Evolutionary conservation across 1,284 basidiomycete genomes (phyloP).

Genomic region (Microbotryum lychnidis-dioicae): DNA sequence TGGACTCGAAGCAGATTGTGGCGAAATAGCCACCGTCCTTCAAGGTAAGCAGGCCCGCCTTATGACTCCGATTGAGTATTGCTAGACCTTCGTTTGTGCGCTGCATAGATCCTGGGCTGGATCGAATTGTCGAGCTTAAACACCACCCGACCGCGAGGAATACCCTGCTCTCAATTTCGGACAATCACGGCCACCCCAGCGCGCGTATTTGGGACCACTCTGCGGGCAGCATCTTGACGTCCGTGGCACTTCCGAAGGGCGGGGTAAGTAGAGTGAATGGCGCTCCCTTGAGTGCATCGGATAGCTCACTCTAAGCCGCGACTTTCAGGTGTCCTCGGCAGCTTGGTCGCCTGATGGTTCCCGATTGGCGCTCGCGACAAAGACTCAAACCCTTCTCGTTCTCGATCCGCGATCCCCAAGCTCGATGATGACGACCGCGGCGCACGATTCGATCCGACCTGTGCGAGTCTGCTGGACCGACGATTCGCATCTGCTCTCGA

Average conservation of each 20-base stretch:
- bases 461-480: conserved; percentile 45
- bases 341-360: conserved; percentile 40
- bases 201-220: conserved; percentile 40
- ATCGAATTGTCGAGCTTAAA: conserved; percentile 41
- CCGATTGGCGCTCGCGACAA: conserved; percentile 43
- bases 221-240: background rate
- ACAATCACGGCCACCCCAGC: conserved; percentile 39
- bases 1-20: conserved; percentile 19
- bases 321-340: conserved; percentile 37
- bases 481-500: conserved; percentile 38
- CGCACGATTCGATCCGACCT: conserved; percentile 42
- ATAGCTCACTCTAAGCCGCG: background rate
- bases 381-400: conserved; percentile 41
- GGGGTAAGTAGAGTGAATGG: background rate
- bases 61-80: conserved; percentile 4
- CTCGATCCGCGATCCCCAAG: conserved; percentile 40
- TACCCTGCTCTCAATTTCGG: conserved; percentile 40
- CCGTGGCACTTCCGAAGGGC: background rate
- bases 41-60: conserved; percentile 4
- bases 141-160: conserved; percentile 43
- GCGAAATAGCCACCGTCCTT: conserved; percentile 1
- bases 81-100: conserved; percentile 22
- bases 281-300: background rate
- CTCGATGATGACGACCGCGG: conserved; percentile 30
- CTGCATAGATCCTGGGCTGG: conserved; percentile 37